These are phyloP conservation scores for Kalaharituber pfeilii DNA, from an alignment of 2,329 filamentous ascomycete species.

Conservation along the genomic window DNA sequence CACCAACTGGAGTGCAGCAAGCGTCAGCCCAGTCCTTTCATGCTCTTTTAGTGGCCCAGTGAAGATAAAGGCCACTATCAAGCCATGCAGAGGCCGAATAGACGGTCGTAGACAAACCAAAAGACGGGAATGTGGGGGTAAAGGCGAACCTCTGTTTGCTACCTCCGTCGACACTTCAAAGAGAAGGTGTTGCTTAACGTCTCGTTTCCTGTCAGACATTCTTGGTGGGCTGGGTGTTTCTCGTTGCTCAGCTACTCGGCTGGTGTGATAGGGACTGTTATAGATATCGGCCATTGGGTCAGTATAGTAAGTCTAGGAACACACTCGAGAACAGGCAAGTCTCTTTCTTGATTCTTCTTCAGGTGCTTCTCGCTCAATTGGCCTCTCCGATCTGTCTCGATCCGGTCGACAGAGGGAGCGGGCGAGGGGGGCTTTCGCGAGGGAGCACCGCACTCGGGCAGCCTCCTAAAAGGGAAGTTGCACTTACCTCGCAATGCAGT, in stretches of 20 bases:
- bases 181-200: conserved; percentile 88
- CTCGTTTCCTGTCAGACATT: conserved; percentile 28
- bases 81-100: background rate
- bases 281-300: background rate
- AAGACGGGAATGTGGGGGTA: background rate
- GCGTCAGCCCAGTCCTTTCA: conserved; percentile 8
- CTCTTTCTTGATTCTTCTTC: no score
- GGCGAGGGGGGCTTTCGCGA: no score
- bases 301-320: background rate
- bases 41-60: background rate
- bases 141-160: conserved; percentile 64
- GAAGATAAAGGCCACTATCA: background rate
- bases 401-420: no score
- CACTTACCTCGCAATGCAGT: no score
- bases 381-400: no score
- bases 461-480: background rate
- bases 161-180: conserved; percentile 97
- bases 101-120: no score
- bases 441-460: background rate
- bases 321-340: background rate
- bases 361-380: no score
- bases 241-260: background rate
- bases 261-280: conserved; percentile 1
- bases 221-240: background rate
- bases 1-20: conserved; percentile 50